A percentile compares a stretch with the other conserved stretches of the same genome.
Evolutionary conservation across 2,329 filamentous ascomycete genomes (phyloP).

Genomic region (Orbilia javanica): DNA sequence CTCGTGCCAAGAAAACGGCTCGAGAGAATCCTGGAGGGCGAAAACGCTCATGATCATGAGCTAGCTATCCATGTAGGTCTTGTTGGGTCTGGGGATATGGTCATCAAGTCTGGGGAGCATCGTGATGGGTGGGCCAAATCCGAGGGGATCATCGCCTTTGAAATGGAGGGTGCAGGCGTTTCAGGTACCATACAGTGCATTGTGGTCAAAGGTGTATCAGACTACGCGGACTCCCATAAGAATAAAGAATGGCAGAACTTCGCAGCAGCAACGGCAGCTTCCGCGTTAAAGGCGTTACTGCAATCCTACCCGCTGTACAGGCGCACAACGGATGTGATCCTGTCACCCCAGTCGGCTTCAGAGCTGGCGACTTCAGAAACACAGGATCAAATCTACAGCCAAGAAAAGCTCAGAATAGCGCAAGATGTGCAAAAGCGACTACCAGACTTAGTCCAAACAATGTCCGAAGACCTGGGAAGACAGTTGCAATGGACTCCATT

Average conservation of each 20-base stretch:
- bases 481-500: conserved; percentile 19
- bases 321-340: neutral
- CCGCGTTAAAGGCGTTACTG: neutral
- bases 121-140: neutral
- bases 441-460: neutral
- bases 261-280: conserved; percentile 27
- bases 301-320: neutral
- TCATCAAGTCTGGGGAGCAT: conserved; percentile 14
- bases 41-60: neutral
- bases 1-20: neutral
- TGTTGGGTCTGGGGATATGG: conserved; percentile 5
- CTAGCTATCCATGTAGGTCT: neutral
- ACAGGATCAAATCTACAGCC: neutral
- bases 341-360: neutral
- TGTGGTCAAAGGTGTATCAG: conserved; percentile 32
- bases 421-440: neutral
- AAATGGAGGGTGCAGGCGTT: conserved; percentile 24
- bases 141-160: conserved; percentile 10
- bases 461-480: neutral
- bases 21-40: neutral
- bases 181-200: neutral
- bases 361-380: neutral
- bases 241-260: conserved; percentile 34
- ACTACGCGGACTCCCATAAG: conserved; percentile 35
- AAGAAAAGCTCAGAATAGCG: neutral